Evolutionary conservation across 2,329 filamentous ascomycete species (phyloP).

Genomic region (Bipolaris cookei): DNA sequence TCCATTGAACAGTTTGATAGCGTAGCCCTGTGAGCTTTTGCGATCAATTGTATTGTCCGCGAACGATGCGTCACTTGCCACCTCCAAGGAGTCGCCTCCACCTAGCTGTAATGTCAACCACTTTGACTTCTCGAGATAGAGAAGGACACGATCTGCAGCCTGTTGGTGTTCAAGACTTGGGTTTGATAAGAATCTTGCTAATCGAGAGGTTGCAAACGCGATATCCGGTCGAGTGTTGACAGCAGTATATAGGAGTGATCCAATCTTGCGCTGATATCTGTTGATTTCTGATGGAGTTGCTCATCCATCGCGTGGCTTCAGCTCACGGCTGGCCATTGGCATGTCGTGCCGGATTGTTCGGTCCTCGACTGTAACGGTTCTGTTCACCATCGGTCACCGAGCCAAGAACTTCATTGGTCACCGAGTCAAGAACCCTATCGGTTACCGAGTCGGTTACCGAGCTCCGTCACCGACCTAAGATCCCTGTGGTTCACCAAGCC

Average conservation of each 20-base stretch:
- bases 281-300: not conserved
- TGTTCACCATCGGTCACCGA: no score
- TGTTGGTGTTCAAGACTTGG: not conserved
- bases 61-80: constrained; percentile 11
- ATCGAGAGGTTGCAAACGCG: constrained; percentile 11
- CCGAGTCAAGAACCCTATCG: no score
- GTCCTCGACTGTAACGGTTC: no score
- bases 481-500: no score
- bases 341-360: no score
- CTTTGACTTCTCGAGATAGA: constrained; percentile 6
- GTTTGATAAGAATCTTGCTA: constrained; percentile 2
- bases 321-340: not conserved
- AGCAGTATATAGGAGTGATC: not conserved
- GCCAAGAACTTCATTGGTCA: no score
- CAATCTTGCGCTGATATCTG: not conserved
- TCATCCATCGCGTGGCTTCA: not conserved
- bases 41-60: not conserved
- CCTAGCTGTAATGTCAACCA: not conserved
- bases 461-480: no score
- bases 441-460: no score
- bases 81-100: not conserved
- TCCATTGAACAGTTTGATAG: constrained; percentile 15
- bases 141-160: constrained; percentile 8
- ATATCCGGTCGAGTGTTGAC: constrained; percentile 14
- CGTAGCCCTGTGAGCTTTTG: constrained; percentile 10